phyloP scores from a whole-genome alignment of 129 eudicot genomes.

The Erigeron canadensis region DNA sequence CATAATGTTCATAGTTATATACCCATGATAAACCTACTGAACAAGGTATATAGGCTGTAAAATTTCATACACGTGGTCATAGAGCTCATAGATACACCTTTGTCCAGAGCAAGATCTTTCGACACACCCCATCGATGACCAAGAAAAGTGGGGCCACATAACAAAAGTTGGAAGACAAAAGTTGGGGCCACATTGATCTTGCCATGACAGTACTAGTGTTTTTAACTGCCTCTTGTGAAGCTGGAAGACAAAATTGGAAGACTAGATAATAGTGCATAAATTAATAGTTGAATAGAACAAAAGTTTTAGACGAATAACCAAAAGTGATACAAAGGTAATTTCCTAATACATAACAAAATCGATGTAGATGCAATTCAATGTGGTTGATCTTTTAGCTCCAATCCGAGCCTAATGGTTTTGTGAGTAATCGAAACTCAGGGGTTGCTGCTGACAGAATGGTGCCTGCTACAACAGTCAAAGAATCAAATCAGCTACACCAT shows the following conservation, averaged over 20 bases:
- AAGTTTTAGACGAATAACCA: conserved; percentile 10
- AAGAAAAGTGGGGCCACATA: conserved; percentile 8
- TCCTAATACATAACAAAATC: conserved; percentile 29
- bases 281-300: conserved; percentile 23
- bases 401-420: conserved; percentile 49
- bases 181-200: no score
- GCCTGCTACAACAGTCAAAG: conserved; percentile 52
- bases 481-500: conserved; percentile 2
- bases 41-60: no score
- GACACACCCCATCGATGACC: not conserved
- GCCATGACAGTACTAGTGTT: no score
- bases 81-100: no score
- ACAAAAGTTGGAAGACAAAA: no score
- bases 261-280: not conserved
- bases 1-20: no score
- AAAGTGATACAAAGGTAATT: conserved; percentile 14
- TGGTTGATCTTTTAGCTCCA: conserved; percentile 20
- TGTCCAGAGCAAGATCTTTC: no score
- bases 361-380: conserved; percentile 22
- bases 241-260: no score
- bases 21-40: no score
- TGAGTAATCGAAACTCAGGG: conserved; percentile 89
- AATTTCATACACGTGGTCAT: no score
- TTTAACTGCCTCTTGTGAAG: no score
- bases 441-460: conserved; percentile 94